phyloP scores from a whole-genome alignment of 768 basidiomycete species.

The Pleurotus citrinopileatus region DNA sequence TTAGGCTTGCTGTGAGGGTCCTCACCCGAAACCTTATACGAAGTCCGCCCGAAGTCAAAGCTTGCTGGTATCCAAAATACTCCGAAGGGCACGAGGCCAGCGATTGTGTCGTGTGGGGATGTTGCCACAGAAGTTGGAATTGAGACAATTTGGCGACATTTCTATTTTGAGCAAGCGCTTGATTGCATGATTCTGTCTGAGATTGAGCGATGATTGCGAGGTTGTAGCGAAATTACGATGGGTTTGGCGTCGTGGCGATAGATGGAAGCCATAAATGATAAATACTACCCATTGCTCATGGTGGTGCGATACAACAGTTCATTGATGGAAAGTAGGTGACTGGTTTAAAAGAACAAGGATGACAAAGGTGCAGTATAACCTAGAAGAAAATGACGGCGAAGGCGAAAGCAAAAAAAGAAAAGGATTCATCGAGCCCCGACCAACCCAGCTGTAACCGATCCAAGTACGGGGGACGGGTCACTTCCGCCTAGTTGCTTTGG shows the following conservation, averaged over 20 bases:
- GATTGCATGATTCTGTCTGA: background rate
- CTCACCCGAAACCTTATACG: background rate
- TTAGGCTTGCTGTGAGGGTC: conserved; percentile 3
- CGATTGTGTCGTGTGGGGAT: background rate
- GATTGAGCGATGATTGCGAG: too few species aligned
- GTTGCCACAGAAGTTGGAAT: background rate
- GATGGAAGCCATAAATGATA: background rate
- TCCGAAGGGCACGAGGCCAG: background rate
- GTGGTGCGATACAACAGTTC: background rate
- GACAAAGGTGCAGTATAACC: too few species aligned
- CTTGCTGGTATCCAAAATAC: too few species aligned
- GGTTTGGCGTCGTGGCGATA: too few species aligned
- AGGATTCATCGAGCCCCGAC: too few species aligned
- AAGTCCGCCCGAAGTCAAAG: too few species aligned
- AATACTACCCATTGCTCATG: background rate
- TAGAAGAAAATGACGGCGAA: too few species aligned
- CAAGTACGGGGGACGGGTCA: conserved; percentile 22
- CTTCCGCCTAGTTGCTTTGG: conserved; percentile 41
- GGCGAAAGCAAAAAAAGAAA: too few species aligned
- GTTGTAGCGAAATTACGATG: background rate
- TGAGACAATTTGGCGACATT: background rate
- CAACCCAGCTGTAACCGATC: too few species aligned
- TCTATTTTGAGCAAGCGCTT: background rate
- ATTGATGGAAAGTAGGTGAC: background rate
- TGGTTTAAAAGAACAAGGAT: too few species aligned